Base-by-base conservation (phyloP, 1,139 yeast species). In the Hansenula lynferdii region DNA sequence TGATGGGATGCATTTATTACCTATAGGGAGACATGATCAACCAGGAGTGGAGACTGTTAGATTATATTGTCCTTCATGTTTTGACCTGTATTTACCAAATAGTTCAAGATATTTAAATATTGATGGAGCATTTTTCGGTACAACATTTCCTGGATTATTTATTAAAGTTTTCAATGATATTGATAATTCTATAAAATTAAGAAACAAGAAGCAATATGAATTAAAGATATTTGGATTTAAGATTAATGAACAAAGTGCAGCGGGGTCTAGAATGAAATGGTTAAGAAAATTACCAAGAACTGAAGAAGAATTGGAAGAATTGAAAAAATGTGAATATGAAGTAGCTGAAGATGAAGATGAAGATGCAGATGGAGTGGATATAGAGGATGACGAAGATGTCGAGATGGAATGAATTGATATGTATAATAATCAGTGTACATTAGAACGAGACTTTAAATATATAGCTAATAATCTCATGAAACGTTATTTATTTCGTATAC, bases 191-290 rank as follows among this genome's bases (percentile, higher is more conserved):
- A 61, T 57, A 43, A 70, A 66, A 56, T 70, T 65, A 60, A 72
- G 71, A 55, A 75, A 75, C 57, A 75, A 75, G 49, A 72, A 70
- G 57, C 66, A 61, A 46, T 85, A 77, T 57, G 85, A 85, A 29
- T 71, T 89, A 55, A 85, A 81, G 55, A 72, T 90, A 38, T 94
- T 86, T 65, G 98, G 99, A 1, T 92, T 94, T 65, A 77, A 76
- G 48, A 71, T 92, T 29, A 78, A 85, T 51, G 95, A 85, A 56
- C 58, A 67, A 40, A 83, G 96, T 39, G 67, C 74, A 17, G 75
- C 85, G 35, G 98, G 99, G 0, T 94, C 95, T 11, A 72, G 97
- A 51, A 92, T 92, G 98, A 77, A 75, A 54, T 92, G 99, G 99
- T 69, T 92, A 45, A 76, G 97, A 50, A 78, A 78, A 61, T 70